Conservation (phyloP, 306 rosid species). For the Geum urbanum region DNA sequence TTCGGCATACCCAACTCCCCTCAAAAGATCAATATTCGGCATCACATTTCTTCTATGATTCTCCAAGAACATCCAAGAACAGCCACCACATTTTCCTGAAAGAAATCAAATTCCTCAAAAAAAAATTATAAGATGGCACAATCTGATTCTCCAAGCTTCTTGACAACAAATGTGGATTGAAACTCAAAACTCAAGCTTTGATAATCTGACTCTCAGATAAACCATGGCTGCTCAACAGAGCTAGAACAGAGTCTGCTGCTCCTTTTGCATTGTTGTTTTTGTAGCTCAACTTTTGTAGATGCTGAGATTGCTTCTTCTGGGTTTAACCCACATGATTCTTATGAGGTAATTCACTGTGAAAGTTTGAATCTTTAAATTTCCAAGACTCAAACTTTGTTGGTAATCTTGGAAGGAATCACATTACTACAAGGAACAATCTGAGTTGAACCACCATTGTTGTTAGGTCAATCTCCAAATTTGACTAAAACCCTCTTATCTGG, state of each 20-base stretch:
- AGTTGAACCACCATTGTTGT: neutral
- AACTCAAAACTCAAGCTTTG: constrained; percentile 12
- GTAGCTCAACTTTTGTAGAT: constrained; percentile 10
- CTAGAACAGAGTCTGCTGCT: constrained; percentile 25
- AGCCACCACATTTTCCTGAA: constrained; percentile 7
- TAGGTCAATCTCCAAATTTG: neutral
- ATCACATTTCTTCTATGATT: neutral
- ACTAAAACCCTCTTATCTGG: neutral
- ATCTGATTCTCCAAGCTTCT: constrained; percentile 33
- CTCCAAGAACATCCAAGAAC: neutral
- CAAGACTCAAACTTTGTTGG: neutral
- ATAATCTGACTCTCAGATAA: constrained; percentile 28
- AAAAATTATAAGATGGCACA: constrained; percentile 28
- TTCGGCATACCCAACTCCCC: constrained; percentile 29
- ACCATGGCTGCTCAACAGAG: constrained; percentile 27
- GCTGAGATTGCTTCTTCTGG: constrained; percentile 16
- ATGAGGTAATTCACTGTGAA: constrained; percentile 30
- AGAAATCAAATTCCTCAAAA: constrained; percentile 28
- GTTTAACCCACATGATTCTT: constrained; percentile 31
- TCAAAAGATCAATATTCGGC: constrained; percentile 29
- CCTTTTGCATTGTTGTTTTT: neutral
- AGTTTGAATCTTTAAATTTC: neutral
- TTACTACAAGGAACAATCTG: neutral
- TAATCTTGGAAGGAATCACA: neutral
- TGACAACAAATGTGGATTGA: neutral